phyloP scores from a whole-genome alignment of 169 alveolate species.

The Eimeria maxima region DNA sequence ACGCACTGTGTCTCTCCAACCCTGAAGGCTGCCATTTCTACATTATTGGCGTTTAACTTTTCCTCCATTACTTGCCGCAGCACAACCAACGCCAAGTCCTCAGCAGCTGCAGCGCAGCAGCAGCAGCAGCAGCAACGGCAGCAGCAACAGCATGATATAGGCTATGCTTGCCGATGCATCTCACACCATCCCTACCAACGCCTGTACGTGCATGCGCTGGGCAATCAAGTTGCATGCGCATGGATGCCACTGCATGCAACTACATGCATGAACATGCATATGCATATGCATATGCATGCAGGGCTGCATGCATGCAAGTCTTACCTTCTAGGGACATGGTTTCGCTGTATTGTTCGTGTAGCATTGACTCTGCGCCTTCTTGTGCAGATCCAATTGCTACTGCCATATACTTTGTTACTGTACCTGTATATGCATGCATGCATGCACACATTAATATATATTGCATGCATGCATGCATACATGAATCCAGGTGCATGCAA shows the following conservation, averaged over 20 bases:
- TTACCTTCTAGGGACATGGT: conserved; percentile 95
- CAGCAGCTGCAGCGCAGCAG: conserved; percentile 93
- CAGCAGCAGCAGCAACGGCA: not conserved
- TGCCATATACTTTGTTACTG: conserved; percentile 96
- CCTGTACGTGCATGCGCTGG: too few relatives aligned
- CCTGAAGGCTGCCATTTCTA: conserved; percentile 92
- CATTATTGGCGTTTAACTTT: conserved; percentile 95
- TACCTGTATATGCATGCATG: conserved; percentile 72
- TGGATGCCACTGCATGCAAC: too few relatives aligned
- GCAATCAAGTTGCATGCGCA: not conserved
- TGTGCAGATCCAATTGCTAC: conserved; percentile 99
- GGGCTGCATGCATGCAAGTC: not conserved
- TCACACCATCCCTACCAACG: too few relatives aligned
- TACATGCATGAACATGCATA: conserved; percentile 28
- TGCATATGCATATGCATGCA: conserved; percentile 1
- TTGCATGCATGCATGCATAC: too few relatives aligned
- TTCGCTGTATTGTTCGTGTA: conserved; percentile 97
- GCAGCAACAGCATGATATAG: not conserved
- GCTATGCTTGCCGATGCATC: too few relatives aligned
- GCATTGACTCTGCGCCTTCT: conserved; percentile 97
- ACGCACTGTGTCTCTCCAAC: conserved; percentile 63
- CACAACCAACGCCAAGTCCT: conserved; percentile 95
- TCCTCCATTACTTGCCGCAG: conserved; percentile 99
- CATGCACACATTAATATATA: not conserved
- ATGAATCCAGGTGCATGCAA: not conserved